Base-by-base conservation (phyloP, 1,139 yeast species). In the Zygosaccharomyces sapae region DNA sequence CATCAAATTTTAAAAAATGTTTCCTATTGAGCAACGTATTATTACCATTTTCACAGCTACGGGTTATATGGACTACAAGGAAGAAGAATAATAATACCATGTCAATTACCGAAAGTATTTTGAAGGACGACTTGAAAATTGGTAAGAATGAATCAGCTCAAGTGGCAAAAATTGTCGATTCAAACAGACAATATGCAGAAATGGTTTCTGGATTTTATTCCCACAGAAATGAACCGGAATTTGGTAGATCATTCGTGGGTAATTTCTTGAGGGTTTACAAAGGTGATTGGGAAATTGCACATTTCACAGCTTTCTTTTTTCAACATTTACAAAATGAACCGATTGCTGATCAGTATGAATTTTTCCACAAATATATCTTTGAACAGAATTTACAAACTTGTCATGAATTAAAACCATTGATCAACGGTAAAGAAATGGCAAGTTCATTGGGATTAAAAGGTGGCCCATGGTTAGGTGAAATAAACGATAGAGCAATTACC, bases 401-500 rank as follows among this genome's bases (percentile, higher is more conserved):
- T 0, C 72, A 76, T 55, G 60, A 58, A 2, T 55, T 80, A 44
- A 80, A 75, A 53, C 80, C 84, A 2, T 55, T 83, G 22, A 63
- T 83, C 12, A 86, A 86, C 61, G 97, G 97, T 19, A 86, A 82
- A 54, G 75, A 78, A 29, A 65, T 88, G 41, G 70, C 76, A 43
- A 69, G 72, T 43, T 68, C 72, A n/a, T 67, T 84, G 19, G 68
- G 73, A 12, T 71, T 70, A 48, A 84, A 83, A 61, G 88, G 92
- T 0, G 97, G 97, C 0, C 89, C 90, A 4, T 88, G 96, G 96
- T 73, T 88, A 74, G 73, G 79, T 6, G 67, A 68, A 25, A 68
- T 81, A 8, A 75, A 79, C 49, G 79, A 77, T 10, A 67, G 73
- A 38, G 74, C 86, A 6, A 64, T 87, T 38, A 67, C 72, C 9